Base-by-base conservation (phyloP, 192 early-diverging fungal species). In the Haplosporangium gracile region DNA sequence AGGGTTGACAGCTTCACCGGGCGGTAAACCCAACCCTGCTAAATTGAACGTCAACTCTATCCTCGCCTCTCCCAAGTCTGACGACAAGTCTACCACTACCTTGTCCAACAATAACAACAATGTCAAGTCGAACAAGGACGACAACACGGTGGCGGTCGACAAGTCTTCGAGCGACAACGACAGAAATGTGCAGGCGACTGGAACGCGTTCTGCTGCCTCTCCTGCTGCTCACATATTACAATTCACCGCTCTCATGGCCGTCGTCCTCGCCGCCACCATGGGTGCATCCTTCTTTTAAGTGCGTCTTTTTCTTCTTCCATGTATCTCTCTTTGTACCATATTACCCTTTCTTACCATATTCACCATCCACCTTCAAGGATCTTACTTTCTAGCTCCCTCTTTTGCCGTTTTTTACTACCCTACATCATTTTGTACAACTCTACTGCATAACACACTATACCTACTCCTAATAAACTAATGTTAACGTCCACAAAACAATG, bases 11-110 rank as follows among this genome's bases (percentile, higher is more conserved):
- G 77, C 77, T 20, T 32, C 68, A 0, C 82, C 82, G 2, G 82
- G 82, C 34, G 82, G 77, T 26, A 71, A 79, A 38, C 77, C 73
- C 51, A 84, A 84, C 69, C 82, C 82, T 10, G 82, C 82, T 36
- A 84, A 79, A 18, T 5, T 76, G 9, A 2, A 15, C 24, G 38
- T 79, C 55, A 79, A 76, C 57, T 68, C 60, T 22, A 47, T 82
- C 6, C 16, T 49, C 24, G 24, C 53, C 15, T 2, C 74, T 9
- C 20, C 74, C 60, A 65, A 32, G 13, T 26, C 60, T 36, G 73
- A 74, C 22, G 42, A 40, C 32, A 74, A 74, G 43, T 24, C 29
- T 22, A 22, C 39, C 22, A 43, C 76, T 20, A 18, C 63, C 15
- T 43, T 4, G 29, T 39, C 65, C 45, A 18, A 18, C 20, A 40